These are phyloP conservation scores for Leucaena leucocephala DNA, from an alignment of 306 rosid genomes.

Conservation along the genomic window DNA sequence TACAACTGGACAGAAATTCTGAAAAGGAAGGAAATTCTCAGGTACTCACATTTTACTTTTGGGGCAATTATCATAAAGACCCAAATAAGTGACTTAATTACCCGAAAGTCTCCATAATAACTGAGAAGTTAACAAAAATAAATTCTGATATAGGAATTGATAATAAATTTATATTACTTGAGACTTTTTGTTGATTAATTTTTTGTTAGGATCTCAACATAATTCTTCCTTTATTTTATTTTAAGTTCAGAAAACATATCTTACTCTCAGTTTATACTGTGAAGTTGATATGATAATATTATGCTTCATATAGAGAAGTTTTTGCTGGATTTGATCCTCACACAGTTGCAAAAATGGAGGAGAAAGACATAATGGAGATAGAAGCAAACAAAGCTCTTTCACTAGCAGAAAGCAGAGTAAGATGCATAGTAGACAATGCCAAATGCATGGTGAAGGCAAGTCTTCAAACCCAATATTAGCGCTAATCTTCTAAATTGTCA, in stretches of 20 bases:
- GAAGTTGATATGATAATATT: neutral
- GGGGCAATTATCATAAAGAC: no score
- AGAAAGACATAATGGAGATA: conserved; percentile 72
- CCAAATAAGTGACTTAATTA: no score
- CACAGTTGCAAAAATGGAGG: conserved; percentile 86
- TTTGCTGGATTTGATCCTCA: conserved; percentile 78
- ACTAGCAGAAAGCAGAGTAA: conserved; percentile 76
- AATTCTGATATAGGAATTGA: no score
- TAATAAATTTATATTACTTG: no score
- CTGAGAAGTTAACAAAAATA: no score
- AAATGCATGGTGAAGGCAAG: conserved; percentile 90
- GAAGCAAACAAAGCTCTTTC: conserved; percentile 68
- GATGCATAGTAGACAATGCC: conserved; percentile 90
- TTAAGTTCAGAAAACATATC: no score
- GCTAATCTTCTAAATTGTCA: neutral
- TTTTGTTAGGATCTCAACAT: no score
- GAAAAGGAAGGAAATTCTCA: conserved; percentile 74
- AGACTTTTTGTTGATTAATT: no score
- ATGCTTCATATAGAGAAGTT: conserved; percentile 57
- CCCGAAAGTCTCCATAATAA: no score
- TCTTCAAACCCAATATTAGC: neutral
- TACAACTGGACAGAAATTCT: conserved; percentile 98
- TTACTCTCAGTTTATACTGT: neutral
- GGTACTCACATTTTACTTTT: conserved; percentile 45
- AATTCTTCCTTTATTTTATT: no score